Evolutionary conservation across 2,329 filamentous ascomycete genomes (phyloP).

Genomic region (Calonectria ilicicola): DNA sequence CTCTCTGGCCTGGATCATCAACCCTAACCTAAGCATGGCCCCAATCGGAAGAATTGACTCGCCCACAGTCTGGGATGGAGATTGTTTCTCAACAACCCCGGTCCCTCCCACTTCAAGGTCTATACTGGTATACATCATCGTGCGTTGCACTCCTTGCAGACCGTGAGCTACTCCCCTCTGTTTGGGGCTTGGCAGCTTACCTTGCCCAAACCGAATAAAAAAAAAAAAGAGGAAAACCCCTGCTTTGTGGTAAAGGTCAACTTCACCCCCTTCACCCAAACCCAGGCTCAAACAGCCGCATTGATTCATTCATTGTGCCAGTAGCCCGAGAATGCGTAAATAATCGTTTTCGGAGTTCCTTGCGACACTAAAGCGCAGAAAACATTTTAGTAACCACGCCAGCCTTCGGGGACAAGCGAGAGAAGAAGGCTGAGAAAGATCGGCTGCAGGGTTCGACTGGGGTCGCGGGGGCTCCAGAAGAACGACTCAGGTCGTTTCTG

Average conservation of each 20-base stretch:
- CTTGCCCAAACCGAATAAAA: constrained; percentile 3
- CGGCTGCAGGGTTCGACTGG: constrained; percentile 15
- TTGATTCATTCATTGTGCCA: not conserved
- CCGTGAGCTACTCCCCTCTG: constrained; percentile 23
- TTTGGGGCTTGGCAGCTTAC: constrained; percentile 15
- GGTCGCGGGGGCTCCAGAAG: constrained; percentile 13
- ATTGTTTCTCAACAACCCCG: constrained; percentile 22
- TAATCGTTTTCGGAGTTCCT: not conserved
- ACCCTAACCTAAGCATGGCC: constrained; percentile 40
- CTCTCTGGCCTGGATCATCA: constrained; percentile 47
- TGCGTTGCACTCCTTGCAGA: constrained; percentile 30
- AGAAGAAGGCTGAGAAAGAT: constrained; percentile 17
- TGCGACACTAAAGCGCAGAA: constrained; percentile 1
- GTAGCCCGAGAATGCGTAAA: not conserved
- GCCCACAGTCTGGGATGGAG: constrained; percentile 35
- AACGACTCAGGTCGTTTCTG: constrained; percentile 15
- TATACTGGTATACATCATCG: constrained; percentile 37
- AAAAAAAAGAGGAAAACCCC: constrained; percentile 7
- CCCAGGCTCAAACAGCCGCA: not conserved
- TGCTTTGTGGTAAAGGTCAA: not conserved
- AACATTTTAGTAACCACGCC: not conserved
- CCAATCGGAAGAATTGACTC: constrained; percentile 48
- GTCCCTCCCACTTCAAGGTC: constrained; percentile 31
- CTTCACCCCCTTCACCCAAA: not conserved
- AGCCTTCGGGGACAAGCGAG: not conserved